Percentiles rank a stretch among this genome's conserved stretches.
These are phyloP conservation scores for Saccharomycopsis synnaedendra DNA, from an alignment of 805 yeast species.

Conservation along the genomic window DNA sequence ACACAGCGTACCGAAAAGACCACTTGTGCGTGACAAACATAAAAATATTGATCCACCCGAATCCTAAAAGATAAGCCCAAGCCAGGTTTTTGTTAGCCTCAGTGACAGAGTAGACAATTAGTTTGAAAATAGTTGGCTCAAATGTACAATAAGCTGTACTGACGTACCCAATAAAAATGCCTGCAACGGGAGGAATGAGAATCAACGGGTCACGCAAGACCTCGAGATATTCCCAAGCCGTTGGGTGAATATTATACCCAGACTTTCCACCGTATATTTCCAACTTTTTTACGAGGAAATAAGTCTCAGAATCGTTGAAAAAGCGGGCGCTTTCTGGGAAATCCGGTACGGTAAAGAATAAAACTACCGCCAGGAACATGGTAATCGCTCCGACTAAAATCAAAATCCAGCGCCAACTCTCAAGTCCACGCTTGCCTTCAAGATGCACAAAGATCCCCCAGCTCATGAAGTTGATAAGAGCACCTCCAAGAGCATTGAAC, in stretches of 20 bases:
- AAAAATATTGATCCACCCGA: slow-evolving; percentile 2
- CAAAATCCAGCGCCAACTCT: slow-evolving; percentile 25
- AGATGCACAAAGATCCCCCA: slow-evolving; percentile 27
- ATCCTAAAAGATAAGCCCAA: slow-evolving; percentile 9
- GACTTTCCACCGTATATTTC: slow-evolving; percentile 41
- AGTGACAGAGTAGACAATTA: slow-evolving; percentile 61
- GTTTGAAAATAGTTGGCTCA: slow-evolving; percentile 32
- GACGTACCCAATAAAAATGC: slow-evolving; percentile 38
- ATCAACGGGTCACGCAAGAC: slow-evolving; percentile 20
- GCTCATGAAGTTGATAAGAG: slow-evolving; percentile 59
- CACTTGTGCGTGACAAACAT: slow-evolving; percentile 1
- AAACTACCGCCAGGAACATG: slow-evolving; percentile 20
- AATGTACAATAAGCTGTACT: slow-evolving; percentile 65
- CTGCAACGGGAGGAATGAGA: slow-evolving; percentile 4
- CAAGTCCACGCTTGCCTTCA: slow-evolving; percentile 38
- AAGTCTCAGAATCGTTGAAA: slow-evolving; percentile 37
- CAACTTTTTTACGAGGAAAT: slow-evolving; percentile 45
- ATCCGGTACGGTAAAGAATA: slow-evolving; percentile 46
- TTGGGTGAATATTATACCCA: slow-evolving; percentile 35
- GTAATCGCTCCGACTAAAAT: slow-evolving; percentile 32
- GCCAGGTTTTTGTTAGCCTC: background rate
- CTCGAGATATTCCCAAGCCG: slow-evolving; percentile 30
- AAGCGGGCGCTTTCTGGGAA: slow-evolving; percentile 62
- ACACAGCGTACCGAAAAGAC: slow-evolving; percentile 1
- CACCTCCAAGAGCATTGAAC: slow-evolving; percentile 65